Percentiles rank a stretch among this genome's conserved stretches.
phyloP scores from a whole-genome alignment of 176 grass and related monocot species.

The Carex pumila region DNA sequence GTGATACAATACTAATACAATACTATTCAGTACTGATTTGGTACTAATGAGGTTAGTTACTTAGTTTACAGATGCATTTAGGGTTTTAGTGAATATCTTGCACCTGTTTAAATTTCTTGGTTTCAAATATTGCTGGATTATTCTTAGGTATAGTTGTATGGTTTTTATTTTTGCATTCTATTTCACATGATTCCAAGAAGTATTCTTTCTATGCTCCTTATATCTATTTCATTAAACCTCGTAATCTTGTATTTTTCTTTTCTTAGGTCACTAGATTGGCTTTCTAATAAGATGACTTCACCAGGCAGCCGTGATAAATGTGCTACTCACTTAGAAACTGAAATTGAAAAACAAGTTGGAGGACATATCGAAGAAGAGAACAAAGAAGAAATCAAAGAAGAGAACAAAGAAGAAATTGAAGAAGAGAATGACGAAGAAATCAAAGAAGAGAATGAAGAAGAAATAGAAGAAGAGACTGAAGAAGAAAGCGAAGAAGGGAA shows the following conservation, averaged over 20 bases:
- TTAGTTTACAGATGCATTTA: background rate
- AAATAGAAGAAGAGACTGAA: background rate
- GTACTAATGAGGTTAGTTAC: background rate
- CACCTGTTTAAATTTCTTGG: no score
- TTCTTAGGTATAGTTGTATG: background rate
- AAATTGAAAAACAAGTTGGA: background rate
- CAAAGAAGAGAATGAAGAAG: background rate
- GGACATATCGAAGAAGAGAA: constrained; percentile 23
- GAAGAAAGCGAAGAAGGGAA: constrained; percentile 24
- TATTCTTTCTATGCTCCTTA: background rate
- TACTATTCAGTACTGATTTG: background rate
- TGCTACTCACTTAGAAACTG: constrained; percentile 39
- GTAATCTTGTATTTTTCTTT: background rate
- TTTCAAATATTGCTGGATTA: background rate
- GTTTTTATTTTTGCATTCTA: background rate
- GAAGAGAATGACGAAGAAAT: constrained; percentile 34
- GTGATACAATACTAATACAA: background rate
- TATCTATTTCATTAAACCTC: background rate
- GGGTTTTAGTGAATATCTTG: no score
- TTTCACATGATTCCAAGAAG: background rate
- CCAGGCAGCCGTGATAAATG: constrained; percentile 35
- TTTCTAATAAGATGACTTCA: constrained; percentile 44
- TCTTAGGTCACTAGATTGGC: background rate
- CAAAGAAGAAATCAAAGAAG: background rate
- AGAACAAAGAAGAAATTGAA: background rate